phyloP scores from a whole-genome alignment of 441 rosid genomes.

The Adansonia gregorii region DNA sequence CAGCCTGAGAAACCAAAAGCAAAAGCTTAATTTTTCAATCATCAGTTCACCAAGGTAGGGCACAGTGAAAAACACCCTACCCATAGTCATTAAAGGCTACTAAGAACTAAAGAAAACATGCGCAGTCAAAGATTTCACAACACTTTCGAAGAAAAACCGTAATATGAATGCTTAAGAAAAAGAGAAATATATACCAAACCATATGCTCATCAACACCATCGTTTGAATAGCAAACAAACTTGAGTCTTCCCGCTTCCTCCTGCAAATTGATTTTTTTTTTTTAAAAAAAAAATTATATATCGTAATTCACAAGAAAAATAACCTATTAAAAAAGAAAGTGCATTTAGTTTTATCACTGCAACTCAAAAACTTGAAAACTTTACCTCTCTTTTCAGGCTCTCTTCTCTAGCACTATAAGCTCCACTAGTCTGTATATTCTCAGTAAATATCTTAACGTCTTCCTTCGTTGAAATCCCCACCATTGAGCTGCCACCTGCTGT shows the following conservation, averaged over 20 bases:
- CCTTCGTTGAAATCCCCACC: slow-evolving; percentile 62
- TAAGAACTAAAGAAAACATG: not conserved
- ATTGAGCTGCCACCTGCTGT: slow-evolving; percentile 46
- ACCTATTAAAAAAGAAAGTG: not conserved
- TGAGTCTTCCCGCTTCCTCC: slow-evolving; percentile 96
- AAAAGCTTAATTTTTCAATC: slow-evolving; percentile 14
- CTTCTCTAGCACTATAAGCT: slow-evolving; percentile 98
- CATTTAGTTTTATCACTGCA: not conserved
- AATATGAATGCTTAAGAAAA: slow-evolving; percentile 18
- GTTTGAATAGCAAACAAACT: slow-evolving; percentile 79
- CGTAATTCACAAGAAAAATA: slow-evolving; percentile 4
- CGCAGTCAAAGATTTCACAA: slow-evolving; percentile 11
- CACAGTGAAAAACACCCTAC: not conserved
- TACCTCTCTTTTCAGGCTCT: slow-evolving; percentile 87
- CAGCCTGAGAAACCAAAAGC: slow-evolving; percentile 59
- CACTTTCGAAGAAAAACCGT: slow-evolving; percentile 18
- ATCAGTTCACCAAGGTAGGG: slow-evolving; percentile 16
- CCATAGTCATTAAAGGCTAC: slow-evolving; percentile 17
- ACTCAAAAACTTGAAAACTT: not conserved
- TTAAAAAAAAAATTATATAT: not conserved
- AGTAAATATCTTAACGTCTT: slow-evolving; percentile 79
- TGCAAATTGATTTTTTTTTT: slow-evolving; percentile 30
- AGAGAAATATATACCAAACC: slow-evolving; percentile 79
- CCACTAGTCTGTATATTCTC: slow-evolving; percentile 97
- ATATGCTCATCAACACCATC: slow-evolving; percentile 90